Conservation (phyloP, 176 grass and related monocot species). For the Otatea glauca region DNA sequence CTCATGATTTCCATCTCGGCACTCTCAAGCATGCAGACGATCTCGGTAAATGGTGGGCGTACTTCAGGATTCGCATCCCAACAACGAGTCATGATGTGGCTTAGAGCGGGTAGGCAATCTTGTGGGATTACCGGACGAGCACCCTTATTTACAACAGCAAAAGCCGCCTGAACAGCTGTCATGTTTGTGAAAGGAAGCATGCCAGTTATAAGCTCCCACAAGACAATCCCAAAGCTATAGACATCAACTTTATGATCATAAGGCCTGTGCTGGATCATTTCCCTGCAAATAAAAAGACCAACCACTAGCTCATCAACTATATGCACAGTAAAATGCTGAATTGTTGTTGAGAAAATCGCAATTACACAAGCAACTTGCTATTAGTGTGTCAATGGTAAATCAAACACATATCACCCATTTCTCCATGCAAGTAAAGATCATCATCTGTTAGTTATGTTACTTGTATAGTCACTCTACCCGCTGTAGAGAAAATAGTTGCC, state of each 20-base stretch:
- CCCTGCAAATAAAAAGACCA: slow-evolving; percentile 54
- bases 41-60: slow-evolving; percentile 83
- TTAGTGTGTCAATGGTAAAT: background rate
- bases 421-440: slow-evolving; percentile 15
- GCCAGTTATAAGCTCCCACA: slow-evolving; percentile 98
- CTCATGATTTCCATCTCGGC: slow-evolving; percentile 79
- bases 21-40: slow-evolving; percentile 89
- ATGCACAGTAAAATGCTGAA: background rate
- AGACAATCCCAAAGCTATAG: slow-evolving; percentile 91
- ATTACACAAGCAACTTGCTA: slow-evolving; percentile 29
- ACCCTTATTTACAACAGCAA: slow-evolving; percentile 92
- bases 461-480: background rate
- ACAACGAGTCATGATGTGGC: slow-evolving; percentile 92
- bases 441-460: background rate
- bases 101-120: slow-evolving; percentile 78
- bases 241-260: slow-evolving; percentile 99
- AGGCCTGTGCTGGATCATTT: slow-evolving; percentile 98
- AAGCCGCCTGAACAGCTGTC: slow-evolving; percentile 95
- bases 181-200: slow-evolving; percentile 96
- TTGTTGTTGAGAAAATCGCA: slow-evolving; percentile 14
- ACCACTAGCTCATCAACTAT: slow-evolving; percentile 26
- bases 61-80: slow-evolving; percentile 92
- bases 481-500: slow-evolving; percentile 4
- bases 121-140: slow-evolving; percentile 80
- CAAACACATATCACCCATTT: background rate